These are phyloP conservation scores for Leccinum variicolor DNA, from an alignment of 768 basidiomycete genomes.

Conservation along the genomic window DNA sequence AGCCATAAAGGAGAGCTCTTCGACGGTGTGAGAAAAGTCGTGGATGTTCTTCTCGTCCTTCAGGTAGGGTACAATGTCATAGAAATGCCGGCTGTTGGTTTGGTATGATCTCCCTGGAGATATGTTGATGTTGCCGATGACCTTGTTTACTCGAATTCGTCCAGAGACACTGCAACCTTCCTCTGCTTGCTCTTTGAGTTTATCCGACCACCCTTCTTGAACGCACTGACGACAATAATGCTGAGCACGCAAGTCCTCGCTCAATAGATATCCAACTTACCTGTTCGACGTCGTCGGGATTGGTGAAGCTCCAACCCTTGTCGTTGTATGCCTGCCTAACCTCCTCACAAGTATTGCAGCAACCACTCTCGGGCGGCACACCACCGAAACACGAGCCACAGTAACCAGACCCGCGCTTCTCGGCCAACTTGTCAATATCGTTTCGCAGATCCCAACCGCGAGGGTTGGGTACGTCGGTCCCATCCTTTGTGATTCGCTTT, in stretches of 20 bases:
- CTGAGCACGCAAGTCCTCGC: background rate
- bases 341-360: slow-evolving; percentile 96
- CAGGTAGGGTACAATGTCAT: slow-evolving; percentile 93
- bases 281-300: slow-evolving; percentile 91
- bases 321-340: slow-evolving; percentile 87
- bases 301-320: slow-evolving; percentile 93
- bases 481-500: slow-evolving; percentile 63
- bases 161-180: slow-evolving; percentile 96
- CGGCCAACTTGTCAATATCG: slow-evolving; percentile 79
- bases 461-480: slow-evolving; percentile 55
- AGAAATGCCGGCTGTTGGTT: slow-evolving; percentile 68
- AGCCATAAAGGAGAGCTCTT: slow-evolving; percentile 73
- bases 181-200: slow-evolving; percentile 83
- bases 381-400: slow-evolving; percentile 99
- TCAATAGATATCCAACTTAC: slow-evolving; percentile 39
- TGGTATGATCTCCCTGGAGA: slow-evolving; percentile 97
- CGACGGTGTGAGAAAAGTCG: slow-evolving; percentile 88
- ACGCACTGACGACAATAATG: slow-evolving; percentile 58
- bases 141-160: slow-evolving; percentile 93
- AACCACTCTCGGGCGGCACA: slow-evolving; percentile 66
- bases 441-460: slow-evolving; percentile 68
- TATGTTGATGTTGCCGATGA: slow-evolving; percentile 92
- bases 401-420: slow-evolving; percentile 57
- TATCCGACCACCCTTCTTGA: slow-evolving; percentile 92
- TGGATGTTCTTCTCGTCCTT: slow-evolving; percentile 84